Conservation (phyloP, 179 eudicot species). For the Corrigiola litoralis region DNA sequence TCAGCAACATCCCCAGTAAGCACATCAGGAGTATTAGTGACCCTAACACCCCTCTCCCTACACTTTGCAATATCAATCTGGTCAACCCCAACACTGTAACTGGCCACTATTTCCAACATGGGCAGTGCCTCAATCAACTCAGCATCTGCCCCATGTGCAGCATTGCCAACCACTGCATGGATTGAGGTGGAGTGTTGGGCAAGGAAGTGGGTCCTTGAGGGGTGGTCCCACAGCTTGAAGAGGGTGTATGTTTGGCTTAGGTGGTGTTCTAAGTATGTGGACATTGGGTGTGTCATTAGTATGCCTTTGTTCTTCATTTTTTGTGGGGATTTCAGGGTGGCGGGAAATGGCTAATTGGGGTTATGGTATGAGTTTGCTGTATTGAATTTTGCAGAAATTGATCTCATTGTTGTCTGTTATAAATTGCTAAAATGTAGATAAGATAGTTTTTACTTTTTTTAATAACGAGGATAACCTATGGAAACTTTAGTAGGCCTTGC, state of each 20-base stretch:
- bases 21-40: conserved; percentile 37
- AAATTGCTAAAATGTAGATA: too few species aligned
- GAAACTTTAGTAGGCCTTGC: too few species aligned
- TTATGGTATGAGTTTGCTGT: too few species aligned
- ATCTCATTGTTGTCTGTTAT: too few species aligned
- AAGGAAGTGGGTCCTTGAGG: conserved; percentile 10
- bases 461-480: too few species aligned
- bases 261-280: conserved; percentile 22
- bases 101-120: conserved; percentile 24
- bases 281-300: conserved; percentile 25
- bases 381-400: too few species aligned
- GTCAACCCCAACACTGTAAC: conserved; percentile 38
- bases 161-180: conserved; percentile 24
- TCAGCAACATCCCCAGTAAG: conserved; percentile 37
- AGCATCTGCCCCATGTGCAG: conserved; percentile 25
- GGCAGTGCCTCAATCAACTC: conserved; percentile 25
- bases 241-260: conserved; percentile 24
- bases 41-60: conserved; percentile 24
- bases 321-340: not conserved
- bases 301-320: conserved; percentile 20
- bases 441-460: too few species aligned
- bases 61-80: conserved; percentile 30
- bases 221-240: conserved; percentile 16
- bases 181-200: conserved; percentile 27
- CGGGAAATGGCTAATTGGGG: not conserved